phyloP scores from a whole-genome alignment of 345 rosid genomes.

The Cardamine chenopodiifolia region DNA sequence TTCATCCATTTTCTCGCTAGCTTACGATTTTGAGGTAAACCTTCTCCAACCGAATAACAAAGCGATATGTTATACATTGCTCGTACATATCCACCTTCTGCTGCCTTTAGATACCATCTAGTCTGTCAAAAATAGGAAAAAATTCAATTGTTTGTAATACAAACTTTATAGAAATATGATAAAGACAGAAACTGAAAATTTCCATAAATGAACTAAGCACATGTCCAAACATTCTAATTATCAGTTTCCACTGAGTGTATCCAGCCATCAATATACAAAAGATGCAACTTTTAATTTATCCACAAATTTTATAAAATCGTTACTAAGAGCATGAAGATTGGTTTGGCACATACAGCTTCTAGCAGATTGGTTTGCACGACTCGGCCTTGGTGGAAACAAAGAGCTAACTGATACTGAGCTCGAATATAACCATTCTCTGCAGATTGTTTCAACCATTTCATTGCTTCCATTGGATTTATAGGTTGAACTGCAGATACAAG shows the following conservation, averaged over 20 bases:
- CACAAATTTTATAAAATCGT: background rate
- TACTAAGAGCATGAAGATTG: background rate
- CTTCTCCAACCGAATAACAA: constrained; percentile 81
- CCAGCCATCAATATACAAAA: constrained; percentile 3
- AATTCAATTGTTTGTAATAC: background rate
- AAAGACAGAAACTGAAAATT: background rate
- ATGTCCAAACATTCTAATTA: background rate
- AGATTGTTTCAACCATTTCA: constrained; percentile 67
- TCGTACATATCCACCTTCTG: constrained; percentile 78
- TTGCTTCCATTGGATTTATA: constrained; percentile 57
- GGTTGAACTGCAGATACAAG: constrained; percentile 61
- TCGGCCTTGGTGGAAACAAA: constrained; percentile 73
- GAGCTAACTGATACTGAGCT: constrained; percentile 88
- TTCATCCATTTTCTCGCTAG: constrained; percentile 90
- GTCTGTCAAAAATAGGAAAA: constrained; percentile 51
- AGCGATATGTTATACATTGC: constrained; percentile 89
- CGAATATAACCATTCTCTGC: constrained; percentile 66
- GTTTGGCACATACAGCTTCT: constrained; percentile 61
- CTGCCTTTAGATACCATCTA: constrained; percentile 81
- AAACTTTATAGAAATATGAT: background rate
- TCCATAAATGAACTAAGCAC: constrained; percentile 7
- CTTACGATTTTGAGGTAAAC: constrained; percentile 56
- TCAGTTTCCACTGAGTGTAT: background rate
- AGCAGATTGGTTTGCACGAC: constrained; percentile 55
- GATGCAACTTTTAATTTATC: background rate